Evolutionary conservation across 768 basidiomycete species (phyloP), one percentile per base, ranked within the genome.

Genomic region (Rhodosporidiobolus odoratus): DNA sequence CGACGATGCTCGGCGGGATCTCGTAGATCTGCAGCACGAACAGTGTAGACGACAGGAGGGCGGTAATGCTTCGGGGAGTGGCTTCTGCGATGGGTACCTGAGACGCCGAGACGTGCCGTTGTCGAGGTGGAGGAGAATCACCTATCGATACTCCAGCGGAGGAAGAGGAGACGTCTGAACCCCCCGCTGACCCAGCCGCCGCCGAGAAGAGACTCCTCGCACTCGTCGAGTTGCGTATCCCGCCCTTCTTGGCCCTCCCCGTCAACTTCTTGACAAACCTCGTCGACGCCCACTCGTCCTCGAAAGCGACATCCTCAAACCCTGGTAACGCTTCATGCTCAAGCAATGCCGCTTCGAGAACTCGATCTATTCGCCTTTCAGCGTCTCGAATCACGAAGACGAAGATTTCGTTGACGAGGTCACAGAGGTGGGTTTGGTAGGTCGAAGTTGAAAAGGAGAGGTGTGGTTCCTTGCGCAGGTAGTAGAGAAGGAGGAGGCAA

Each of bases 341-440:
- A 57, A 99, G 84, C 58, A 98, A 80, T 0, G 90, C 85, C 1
- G 85, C 80, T 77, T 98, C 93, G 16, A 99, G 83, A 35, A 96
- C 81, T 58, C 86, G 84, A 79, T 98, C 95, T 80, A 97, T 90
- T 73, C 86, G 86, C 62, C 88, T 84, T 79, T 99, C 96, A 13
- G 90, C 89, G 74, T 89, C 88, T 62, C 96, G 89, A 71, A 97
- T 95, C 75, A 98, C 87, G 79, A 97, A 96, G 32, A 97, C 96
- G 74, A 93, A 96, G 54, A 96, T 89, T 43, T 94, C 93, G 79
- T 95, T 93, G 65, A 96, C 85, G 32, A 95, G 86, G 80, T 96
- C 93, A 80, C 92, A 90, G 64, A 97, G 85, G 75, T 95, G 85
- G 59, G 87, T 86, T 67, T 94, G 69, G 52, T 63, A 71, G 30